Evolutionary conservation across 768 basidiomycete species (phyloP), one percentile per base, ranked within the genome.

Genomic region (Pleurotus tuoliensis): DNA sequence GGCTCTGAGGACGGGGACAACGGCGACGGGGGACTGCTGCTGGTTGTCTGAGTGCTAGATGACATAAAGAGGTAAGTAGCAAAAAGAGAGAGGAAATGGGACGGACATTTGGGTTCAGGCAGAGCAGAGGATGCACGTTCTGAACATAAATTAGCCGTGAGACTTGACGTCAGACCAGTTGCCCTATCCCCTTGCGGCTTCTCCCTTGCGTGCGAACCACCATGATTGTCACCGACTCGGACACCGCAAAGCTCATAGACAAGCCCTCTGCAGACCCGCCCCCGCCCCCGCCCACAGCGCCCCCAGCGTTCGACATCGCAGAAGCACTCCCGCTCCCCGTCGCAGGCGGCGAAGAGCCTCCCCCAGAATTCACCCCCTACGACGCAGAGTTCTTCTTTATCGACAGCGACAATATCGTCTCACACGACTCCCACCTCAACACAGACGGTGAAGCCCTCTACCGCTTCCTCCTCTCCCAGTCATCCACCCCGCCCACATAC

Each of bases 371-470:
- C 61, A 65, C 82, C 2, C 79, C 77, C 0, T 90, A 90, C 64
- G 69, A 82, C 8, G 86, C 88, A 18, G 78, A 86, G 58, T 83
- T 73, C 68, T 84, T 81, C 59, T 68, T 77, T 22, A 71, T 72
- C 0, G 67, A 66, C 39, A 56, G 69, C 41, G 82, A 81, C 2
- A 67, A 83, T 44, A 72, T 88, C 58, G 69, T 90, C 55, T 87
- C 88, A 12, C 88, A 90, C 66, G 90, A 91, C 62, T 71, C 66
- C 5, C 86, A 88, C 64, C 67, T 89, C 47, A 89, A 89, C 58
- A 68, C 77, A 47, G 87, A 89, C 62, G 86, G 86, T 43, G 86
- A 87, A 62, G 84, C 85, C 0, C 76, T 91, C 25, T 90, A 88
- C 66, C 82, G 87, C 56, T 92, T 90, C 68, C 71, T 92, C n/a